Percentiles rank a stretch among this genome's conserved stretches.
These are phyloP conservation scores for Thraustochytrium sp. DNA, from an alignment of 352 stramenopile species.

Conservation along the genomic window DNA sequence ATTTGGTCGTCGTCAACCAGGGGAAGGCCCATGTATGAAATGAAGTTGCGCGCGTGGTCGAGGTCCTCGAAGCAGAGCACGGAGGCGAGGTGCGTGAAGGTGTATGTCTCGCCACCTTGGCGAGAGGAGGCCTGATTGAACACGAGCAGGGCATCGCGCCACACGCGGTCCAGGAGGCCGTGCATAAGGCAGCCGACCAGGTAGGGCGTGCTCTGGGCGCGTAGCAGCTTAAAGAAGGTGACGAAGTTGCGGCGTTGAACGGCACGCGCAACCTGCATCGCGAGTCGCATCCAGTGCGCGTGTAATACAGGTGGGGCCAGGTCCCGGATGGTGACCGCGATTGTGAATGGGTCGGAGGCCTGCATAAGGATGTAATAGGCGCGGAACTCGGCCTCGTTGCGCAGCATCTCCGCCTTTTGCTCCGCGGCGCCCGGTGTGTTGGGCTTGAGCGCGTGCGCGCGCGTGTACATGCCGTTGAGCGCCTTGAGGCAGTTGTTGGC, in stretches of 20 bases:
- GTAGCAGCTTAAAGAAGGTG: constrained; percentile 8
- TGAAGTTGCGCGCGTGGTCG: neutral
- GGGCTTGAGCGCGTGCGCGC: neutral
- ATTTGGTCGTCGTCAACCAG: neutral
- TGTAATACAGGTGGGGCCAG: neutral
- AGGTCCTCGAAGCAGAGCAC: constrained; percentile 20
- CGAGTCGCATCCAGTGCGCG: neutral
- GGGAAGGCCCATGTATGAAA: neutral
- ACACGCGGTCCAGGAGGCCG: neutral
- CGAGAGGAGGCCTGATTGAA: neutral
- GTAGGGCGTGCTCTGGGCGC: neutral
- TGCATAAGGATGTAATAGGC: constrained; percentile 31
- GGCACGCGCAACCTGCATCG: neutral
- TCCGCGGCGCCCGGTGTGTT: neutral
- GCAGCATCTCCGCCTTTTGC: neutral
- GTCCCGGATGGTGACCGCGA: neutral
- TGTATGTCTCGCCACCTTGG: neutral
- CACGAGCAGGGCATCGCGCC: neutral
- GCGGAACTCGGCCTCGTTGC: constrained; percentile 8
- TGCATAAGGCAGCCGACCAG: constrained; percentile 37
- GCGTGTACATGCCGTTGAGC: constrained; percentile 9
- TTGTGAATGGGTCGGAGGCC: neutral
- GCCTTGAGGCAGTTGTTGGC: constrained; percentile 42
- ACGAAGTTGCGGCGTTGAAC: neutral
- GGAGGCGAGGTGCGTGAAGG: neutral